Base-by-base conservation (phyloP, 202 grass and related monocot species). In the Tripidium arundinaceum region DNA sequence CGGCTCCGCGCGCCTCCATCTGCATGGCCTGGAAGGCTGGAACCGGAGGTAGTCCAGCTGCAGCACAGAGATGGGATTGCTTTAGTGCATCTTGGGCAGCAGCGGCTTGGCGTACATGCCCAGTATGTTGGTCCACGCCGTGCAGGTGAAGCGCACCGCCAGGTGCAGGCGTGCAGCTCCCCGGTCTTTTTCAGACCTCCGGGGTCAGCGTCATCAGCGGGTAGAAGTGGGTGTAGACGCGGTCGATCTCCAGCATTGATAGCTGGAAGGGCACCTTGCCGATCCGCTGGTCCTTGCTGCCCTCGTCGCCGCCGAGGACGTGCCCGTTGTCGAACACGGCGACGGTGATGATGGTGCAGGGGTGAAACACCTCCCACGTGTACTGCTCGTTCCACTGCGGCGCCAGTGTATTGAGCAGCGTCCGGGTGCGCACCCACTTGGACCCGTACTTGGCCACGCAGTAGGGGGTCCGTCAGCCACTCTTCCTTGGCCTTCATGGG, bases 31-130 rank as follows among this genome's bases (percentile, higher is more conserved):
- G 86, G 69, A 73, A 81, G 94, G 92, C 52, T 90, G 86, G 69
- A 73, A 81, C 0, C 94, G 86, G 5, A 98, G 88, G 70, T 87
- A 83, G 72, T 98, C 94, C 58, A 92, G 63, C 80, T 89, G 88
- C 27, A 98, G 63, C 70, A 98, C 88, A 0, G 86, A 70, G 42
- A 98, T 98, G 4, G 94, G 91, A 70, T 89, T 49, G 2, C 68
- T 81, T 70, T 98, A 94, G 74, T 98, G 94, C 94, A 92, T 90
- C 80, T 98, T 98, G 0, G 94, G 94, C 18, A 98, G 94, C 76
- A 90, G 81, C 16, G 94, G 89, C 62, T 22, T 50, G 12, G 58
- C 74, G 81, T 94, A 98, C 81, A 89, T 65, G 16, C 28, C 25
- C 21, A 98, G 29, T 91, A 94, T 98, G 83, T 92, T 98, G 5